Evolutionary conservation across 768 basidiomycete species (phyloP), one percentile per base, ranked within the genome.

Genomic region (Clitopilus hobsonii): DNA sequence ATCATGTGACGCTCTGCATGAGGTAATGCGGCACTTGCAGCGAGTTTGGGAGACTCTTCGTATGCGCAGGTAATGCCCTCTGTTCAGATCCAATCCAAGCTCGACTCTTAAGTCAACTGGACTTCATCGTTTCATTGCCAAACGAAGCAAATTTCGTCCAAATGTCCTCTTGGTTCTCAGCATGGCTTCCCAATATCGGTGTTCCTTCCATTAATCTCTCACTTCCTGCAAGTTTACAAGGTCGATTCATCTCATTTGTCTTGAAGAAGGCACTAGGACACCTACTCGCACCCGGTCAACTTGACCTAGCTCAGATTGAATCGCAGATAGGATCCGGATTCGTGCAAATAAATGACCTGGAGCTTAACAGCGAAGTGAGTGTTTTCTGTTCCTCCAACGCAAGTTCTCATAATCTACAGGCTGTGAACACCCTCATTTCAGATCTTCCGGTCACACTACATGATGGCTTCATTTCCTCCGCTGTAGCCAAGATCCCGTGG

Each of bases 271-370:
- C 83, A 6, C 74, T 98, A 0, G 95, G 95, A 10, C 89, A 88
- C 65, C 79, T 97, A 57, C 79, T 98, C 53, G 89, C 88, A 67
- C 91, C 90, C 8, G 94, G 92, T 14, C 94, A 94, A 63, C 81
- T 97, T 55, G 91, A 97, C 71, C 76, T 83, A 51, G 80, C 86
- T 54, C 86, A 92, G 71, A 88, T 97, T 62, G 92, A 96, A 62
- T 89, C 92, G 25, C 92, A 96, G 70, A 87, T 98, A 63, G 89
- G 91, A n/a, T 88, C 87, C 38, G 95, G 95, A 16, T 87, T 82
- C 66, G 84, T 97, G 3, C 90, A 94, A 69, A 81, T 98, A 30
- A 86, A 86, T 58, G 85, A 93, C 63, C 74, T 97, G 54, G 84
- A 94, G 66, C 72, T 98, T 50, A 83, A 93, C 67, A 77, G 79